Evolutionary conservation across 2,329 filamentous ascomycete species (phyloP).

Genomic region (Claviceps pazoutovae): DNA sequence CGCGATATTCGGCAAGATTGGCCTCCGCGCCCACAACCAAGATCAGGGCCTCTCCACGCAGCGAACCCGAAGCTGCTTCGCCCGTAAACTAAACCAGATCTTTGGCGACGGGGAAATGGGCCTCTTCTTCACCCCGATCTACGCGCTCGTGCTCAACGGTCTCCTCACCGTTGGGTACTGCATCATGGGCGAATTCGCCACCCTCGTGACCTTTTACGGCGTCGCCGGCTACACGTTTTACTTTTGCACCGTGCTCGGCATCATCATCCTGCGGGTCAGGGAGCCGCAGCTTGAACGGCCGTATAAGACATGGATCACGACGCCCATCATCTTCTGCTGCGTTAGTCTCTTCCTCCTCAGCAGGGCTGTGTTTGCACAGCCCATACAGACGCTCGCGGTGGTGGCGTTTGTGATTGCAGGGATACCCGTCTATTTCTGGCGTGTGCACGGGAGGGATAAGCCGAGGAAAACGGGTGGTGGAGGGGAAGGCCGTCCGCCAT

Average conservation of each 20-base stretch:
- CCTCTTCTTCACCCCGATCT: constrained; percentile 87
- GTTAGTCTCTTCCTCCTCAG: constrained; percentile 86
- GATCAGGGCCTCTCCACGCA: constrained; percentile 27
- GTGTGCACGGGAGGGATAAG: constrained; percentile 53
- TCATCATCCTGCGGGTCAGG: constrained; percentile 77
- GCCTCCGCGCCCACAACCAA: constrained; percentile 36
- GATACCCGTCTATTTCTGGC: constrained; percentile 79
- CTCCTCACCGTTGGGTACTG: constrained; percentile 64
- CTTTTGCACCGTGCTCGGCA: constrained; percentile 83
- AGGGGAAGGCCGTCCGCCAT: constrained; percentile 20
- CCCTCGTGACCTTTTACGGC: constrained; percentile 90
- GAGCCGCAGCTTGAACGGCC: constrained; percentile 82
- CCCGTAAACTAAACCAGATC: constrained; percentile 43
- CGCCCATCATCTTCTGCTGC: constrained; percentile 95
- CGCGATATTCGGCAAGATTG: constrained; percentile 67
- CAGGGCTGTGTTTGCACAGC: constrained; percentile 79
- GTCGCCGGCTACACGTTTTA: constrained; percentile 97
- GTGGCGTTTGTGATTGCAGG: constrained; percentile 72
- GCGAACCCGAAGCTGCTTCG: constrained; percentile 40
- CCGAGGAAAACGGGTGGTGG: constrained; percentile 29
- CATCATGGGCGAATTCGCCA: constrained; percentile 76
- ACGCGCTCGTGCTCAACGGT: constrained; percentile 75
- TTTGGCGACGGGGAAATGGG: constrained; percentile 66
- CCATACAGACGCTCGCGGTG: constrained; percentile 78
- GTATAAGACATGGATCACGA: constrained; percentile 93